Percentiles rank a stretch among this genome's conserved stretches.
These are phyloP conservation scores for Prototheca stagnorum DNA, from an alignment of 163 green algal genomes.

Conservation along the genomic window DNA sequence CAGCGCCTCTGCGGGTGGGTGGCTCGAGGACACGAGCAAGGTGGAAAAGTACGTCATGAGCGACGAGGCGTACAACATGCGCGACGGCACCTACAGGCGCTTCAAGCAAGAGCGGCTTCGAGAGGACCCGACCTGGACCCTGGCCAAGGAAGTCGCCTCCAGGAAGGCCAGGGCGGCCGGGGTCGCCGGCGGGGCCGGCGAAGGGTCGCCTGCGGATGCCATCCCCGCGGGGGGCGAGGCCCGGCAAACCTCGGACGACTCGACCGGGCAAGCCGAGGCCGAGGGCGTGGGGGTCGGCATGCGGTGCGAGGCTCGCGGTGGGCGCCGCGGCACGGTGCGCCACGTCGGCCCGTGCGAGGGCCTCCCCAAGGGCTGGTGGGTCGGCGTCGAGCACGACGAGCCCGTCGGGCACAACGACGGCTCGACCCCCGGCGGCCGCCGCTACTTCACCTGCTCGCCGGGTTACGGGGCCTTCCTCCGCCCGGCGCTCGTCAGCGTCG, in stretches of 20 bases:
- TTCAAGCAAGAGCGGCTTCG: constrained; percentile 58
- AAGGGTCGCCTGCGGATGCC: constrained; percentile 10
- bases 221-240: too few relatives aligned
- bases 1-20: constrained; percentile 68
- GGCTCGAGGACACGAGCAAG: constrained; percentile 89
- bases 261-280: constrained; percentile 37
- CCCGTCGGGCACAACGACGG: constrained; percentile 92
- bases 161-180: neutral
- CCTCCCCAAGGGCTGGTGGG: constrained; percentile 76
- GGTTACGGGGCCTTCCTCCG: constrained; percentile 69
- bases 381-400: constrained; percentile 90
- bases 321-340: constrained; percentile 59
- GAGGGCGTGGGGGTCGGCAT: constrained; percentile 35
- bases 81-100: constrained; percentile 75
- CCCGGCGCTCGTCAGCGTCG: constrained; percentile 54
- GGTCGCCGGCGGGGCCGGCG: constrained; percentile 13
- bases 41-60: constrained; percentile 91
- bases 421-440: constrained; percentile 34
- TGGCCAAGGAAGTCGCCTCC: constrained; percentile 14
- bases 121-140: constrained; percentile 68
- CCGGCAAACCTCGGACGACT: too few relatives aligned
- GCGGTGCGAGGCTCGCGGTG: constrained; percentile 73
- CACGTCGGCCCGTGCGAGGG: constrained; percentile 64
- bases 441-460: constrained; percentile 46
- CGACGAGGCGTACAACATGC: constrained; percentile 77